These are phyloP conservation scores for Nicotiana otophora DNA, from an alignment of 257 asterid genomes.

Conservation along the genomic window DNA sequence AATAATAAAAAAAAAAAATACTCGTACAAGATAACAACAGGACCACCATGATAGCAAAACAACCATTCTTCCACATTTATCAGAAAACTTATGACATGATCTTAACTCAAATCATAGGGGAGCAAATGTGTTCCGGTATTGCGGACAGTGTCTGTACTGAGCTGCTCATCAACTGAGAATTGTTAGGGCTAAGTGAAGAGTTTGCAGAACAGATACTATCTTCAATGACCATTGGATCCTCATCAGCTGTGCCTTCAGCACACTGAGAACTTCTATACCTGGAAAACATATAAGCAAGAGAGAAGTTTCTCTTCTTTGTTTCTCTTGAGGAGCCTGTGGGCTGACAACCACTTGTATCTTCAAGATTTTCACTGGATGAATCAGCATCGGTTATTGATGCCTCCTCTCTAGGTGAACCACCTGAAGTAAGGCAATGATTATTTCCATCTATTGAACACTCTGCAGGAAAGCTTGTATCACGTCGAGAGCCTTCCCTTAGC, in stretches of 20 bases:
- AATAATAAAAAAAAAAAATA: neutral
- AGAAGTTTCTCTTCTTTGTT: conserved; percentile 26
- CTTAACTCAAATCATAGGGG: neutral
- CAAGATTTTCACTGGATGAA: conserved; percentile 25
- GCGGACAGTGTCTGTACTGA: neutral
- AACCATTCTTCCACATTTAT: neutral
- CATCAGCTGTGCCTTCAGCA: conserved; percentile 16
- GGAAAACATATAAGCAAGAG: conserved; percentile 56
- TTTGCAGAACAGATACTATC: conserved; percentile 20
- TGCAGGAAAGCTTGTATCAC: conserved; percentile 22
- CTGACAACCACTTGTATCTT: conserved; percentile 21
- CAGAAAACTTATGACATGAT: neutral
- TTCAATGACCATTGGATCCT: conserved; percentile 22
- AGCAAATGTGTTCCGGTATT: conserved; percentile 12
- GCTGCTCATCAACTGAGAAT: conserved; percentile 11
- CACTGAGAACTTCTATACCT: conserved; percentile 35
- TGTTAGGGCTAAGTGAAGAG: conserved; percentile 21
- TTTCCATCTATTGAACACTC: conserved; percentile 24
- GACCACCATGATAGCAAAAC: neutral
- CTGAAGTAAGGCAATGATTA: conserved; percentile 19
- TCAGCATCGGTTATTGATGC: conserved; percentile 22
- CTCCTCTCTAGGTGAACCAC: conserved; percentile 21
- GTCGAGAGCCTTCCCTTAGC: conserved; percentile 68
- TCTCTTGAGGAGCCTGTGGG: conserved; percentile 18
- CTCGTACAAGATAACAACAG: neutral